Conservation (phyloP, 371 early-diverging fungal genomes). For the Mucor plumbeus region DNA sequence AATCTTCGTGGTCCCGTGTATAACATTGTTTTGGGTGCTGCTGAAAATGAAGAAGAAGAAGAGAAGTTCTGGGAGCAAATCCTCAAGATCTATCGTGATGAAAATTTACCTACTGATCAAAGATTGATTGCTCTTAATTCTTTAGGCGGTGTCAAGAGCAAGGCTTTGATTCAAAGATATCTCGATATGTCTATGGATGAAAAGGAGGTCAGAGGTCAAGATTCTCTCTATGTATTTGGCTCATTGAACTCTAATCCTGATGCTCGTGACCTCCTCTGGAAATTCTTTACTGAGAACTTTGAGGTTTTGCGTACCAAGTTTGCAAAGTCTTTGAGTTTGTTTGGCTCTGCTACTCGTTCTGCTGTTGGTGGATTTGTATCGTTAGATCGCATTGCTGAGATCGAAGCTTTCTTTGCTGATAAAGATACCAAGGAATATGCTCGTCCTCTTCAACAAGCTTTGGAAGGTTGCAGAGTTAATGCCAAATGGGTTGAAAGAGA, state of each 20-base stretch:
- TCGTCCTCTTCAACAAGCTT: constrained; percentile 79
- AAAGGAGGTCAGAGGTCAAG: constrained; percentile 81
- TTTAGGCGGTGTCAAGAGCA: constrained; percentile 73
- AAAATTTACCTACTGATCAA: constrained; percentile 71
- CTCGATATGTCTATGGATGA: constrained; percentile 73
- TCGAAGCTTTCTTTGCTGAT: constrained; percentile 75
- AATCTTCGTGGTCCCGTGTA: constrained; percentile 86
- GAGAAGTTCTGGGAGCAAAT: constrained; percentile 68
- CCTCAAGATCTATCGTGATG: constrained; percentile 74
- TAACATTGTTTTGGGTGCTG: constrained; percentile 72
- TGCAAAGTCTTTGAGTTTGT: constrained; percentile 70
- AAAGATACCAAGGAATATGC: constrained; percentile 78
- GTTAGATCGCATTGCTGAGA: constrained; percentile 68
- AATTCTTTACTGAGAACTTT: constrained; percentile 81
- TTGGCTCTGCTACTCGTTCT: constrained; percentile 76
- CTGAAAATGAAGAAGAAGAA: constrained; percentile 68
- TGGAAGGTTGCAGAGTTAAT: constrained; percentile 83
- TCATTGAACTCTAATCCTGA: constrained; percentile 63
- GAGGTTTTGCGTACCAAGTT: constrained; percentile 69
- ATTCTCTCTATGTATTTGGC: constrained; percentile 70
- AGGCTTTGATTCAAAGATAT: constrained; percentile 60
- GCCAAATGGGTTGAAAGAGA: constrained; percentile 86
- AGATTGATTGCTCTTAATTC: constrained; percentile 77
- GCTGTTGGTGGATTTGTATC: constrained; percentile 73
- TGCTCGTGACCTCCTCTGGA: constrained; percentile 76